Base-by-base conservation (phyloP, 2,329 filamentous ascomycete genomes). In the Berkeleyomyces basicola region DNA sequence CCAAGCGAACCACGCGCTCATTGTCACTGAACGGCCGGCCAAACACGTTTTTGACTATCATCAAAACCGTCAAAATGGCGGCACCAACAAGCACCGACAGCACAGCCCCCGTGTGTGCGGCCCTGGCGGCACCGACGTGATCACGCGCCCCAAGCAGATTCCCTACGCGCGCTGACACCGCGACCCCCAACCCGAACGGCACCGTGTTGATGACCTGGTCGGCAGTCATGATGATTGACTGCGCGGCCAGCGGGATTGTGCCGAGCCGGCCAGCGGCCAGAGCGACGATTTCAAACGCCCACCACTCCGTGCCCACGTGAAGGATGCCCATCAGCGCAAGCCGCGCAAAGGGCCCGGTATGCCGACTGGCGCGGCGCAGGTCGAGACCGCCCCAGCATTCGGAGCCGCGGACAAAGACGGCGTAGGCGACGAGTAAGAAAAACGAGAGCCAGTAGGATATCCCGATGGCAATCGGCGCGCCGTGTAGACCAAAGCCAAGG, bases 281-380 rank as follows among this genome's bases (percentile, higher is more conserved):
- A 0, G 89, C 88, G 1, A 95, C 88, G 67, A 95, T 92, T 73
- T 95, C 90, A 68, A 95, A 95, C 0, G 90, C 90, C 90, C 90
- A 95, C 90, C 89, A 95, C 73, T 95, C 90, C 0, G 89, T 93
- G 3, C 88, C 90, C 4, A 95, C 87, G 66, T 95, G 90, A 3
- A 95, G 74, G 49, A 95, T 78, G 0, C 90, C 90, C 0, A 95
- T 76, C 11, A 86, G 72, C 0, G 90, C 88, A 3, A 95, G 81
- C 7, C 83, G 82, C 1, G 87, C 79, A 70, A 95, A 95, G 0
- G 83, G 83, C 14, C 80, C 74, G 14, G 87, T 76, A 68, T 91
- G 87, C 1, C 79, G 75, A n/a, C 87, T 70, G 1, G 85, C 86
- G 58, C 78, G 79, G 3, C 78, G 77, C 5, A 81, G 81, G 71